Conservation (phyloP, 2,329 filamentous ascomycete species). For the Scortechinia acanthostroma region DNA sequence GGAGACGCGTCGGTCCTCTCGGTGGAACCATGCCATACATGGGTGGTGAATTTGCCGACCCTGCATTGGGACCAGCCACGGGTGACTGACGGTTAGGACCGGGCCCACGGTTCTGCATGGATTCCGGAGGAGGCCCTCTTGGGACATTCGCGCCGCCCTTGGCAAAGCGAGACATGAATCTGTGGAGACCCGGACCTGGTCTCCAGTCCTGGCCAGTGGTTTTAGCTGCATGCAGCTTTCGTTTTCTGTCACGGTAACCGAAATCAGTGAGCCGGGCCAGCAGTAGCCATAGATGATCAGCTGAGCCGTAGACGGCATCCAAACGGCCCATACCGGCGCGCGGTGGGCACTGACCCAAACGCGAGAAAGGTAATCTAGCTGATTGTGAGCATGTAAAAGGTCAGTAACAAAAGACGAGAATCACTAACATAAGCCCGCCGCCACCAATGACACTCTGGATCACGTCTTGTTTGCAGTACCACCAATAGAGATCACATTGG, state of each 20-base stretch:
- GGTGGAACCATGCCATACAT: constrained; percentile 3
- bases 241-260: constrained; percentile 46
- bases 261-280: constrained; percentile 58
- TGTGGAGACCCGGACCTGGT: constrained; percentile 22
- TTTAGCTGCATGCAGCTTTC: constrained; percentile 47
- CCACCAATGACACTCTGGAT: constrained; percentile 60
- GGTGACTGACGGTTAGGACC: neutral
- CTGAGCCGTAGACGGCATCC: constrained; percentile 54
- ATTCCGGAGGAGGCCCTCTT: neutral
- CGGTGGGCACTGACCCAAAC: constrained; percentile 56
- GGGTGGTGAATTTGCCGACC: neutral
- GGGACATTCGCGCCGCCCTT: neutral
- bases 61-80: neutral
- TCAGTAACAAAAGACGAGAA: neutral
- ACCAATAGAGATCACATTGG: constrained; percentile 61
- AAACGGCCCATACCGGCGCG: constrained; percentile 48
- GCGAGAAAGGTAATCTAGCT: constrained; percentile 45
- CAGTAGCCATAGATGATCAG: constrained; percentile 55
- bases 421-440: constrained; percentile 49
- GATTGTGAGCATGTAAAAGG: constrained; percentile 3
- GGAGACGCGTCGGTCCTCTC: neutral
- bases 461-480: constrained; percentile 59
- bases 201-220: constrained; percentile 39
- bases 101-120: neutral
- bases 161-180: constrained; percentile 1